Evolutionary conservation across 345 rosid species (phyloP), one percentile per base, ranked within the genome.

Genomic region (Eutrema heterophyllum): DNA sequence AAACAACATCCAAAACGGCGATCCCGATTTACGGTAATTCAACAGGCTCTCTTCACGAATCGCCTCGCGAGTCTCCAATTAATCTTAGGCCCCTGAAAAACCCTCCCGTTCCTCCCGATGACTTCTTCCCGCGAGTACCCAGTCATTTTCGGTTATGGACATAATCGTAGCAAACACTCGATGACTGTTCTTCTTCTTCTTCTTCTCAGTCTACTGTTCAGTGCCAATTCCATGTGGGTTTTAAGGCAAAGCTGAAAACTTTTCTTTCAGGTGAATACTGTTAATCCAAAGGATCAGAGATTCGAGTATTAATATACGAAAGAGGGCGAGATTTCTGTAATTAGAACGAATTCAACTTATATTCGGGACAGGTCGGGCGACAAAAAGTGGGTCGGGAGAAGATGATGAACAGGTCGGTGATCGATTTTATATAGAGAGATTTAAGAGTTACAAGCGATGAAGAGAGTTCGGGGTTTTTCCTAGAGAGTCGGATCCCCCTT

Each of bases 1-100:
- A 76, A 95, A 95, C 84, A 89, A 41, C 84, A 89, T 81, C 99
- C 99, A 92, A 77, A 89, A 88, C 16, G 99, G 93, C 3, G 96
- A 85, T 63, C 97, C 97, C 58, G 91, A 92, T 75, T 88, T 95
- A 27, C 29, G 83, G 36, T 95, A 92, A 80, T 95, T 95, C 88
- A 90, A 78, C 57, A 95, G 63, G 72, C 57, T 85, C 7, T 88
- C 97, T 60, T 84, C 90, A 5, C 96, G 81, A 58, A 92, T 84
- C 18, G 97, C 99, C 74, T 90, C 93, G 11, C 97, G 87, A 18
- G 92, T 87, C 76, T 89, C 89, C 93, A 88, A 74, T 86, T 79
- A 0, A 97, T 95, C 74, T 55, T 71, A 4, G 96, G 92, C 0
- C 99, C 97, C 26, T 95, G 99, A 58, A 95, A 92, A 3, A 83